Conservation (phyloP, 2,329 filamentous ascomycete species). For the Akanthomyces dipterigenus region DNA sequence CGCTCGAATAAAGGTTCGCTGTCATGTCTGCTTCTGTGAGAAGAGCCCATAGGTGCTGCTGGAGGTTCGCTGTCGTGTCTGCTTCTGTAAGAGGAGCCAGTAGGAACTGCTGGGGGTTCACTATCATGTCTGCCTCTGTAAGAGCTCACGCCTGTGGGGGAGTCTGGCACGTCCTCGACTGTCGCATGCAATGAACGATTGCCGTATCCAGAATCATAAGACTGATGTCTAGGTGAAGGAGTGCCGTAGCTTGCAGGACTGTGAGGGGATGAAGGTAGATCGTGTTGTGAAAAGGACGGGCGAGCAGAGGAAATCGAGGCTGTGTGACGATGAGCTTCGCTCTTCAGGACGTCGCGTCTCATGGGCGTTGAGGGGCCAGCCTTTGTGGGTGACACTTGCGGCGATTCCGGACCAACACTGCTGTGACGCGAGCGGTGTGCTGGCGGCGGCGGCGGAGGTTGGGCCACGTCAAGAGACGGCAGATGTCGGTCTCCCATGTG, state of each 20-base stretch:
- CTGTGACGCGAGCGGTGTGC: conserved; percentile 44
- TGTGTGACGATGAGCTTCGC: conserved; percentile 49
- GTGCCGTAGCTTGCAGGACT: conserved; percentile 28
- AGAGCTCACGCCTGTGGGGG: conserved; percentile 23
- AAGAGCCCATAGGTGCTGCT: neutral
- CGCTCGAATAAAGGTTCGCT: conserved; percentile 1
- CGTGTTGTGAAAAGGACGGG: conserved; percentile 45
- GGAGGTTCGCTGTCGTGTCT: conserved; percentile 2
- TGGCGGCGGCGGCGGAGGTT: conserved; percentile 48
- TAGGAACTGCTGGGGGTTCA: neutral
- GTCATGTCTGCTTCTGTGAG: neutral
- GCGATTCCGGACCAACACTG: conserved; percentile 36
- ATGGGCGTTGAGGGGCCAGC: conserved; percentile 43
- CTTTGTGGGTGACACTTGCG: conserved; percentile 33
- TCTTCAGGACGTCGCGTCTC: conserved; percentile 52
- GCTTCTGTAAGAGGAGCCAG: neutral
- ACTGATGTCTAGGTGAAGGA: conserved; percentile 38
- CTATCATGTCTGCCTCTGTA: conserved; percentile 4
- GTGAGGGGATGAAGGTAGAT: conserved; percentile 26
- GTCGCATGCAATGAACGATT: conserved; percentile 51
- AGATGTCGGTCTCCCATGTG: conserved; percentile 27
- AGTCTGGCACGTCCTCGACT: conserved; percentile 58
- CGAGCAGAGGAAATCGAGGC: conserved; percentile 45
- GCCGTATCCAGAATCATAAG: conserved; percentile 44
- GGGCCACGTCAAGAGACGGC: conserved; percentile 34